A percentile compares a stretch with the other conserved stretches of the same genome.
These are phyloP conservation scores for Chlorophyllum brunneum DNA, from an alignment of 768 basidiomycete species.

Conservation along the genomic window DNA sequence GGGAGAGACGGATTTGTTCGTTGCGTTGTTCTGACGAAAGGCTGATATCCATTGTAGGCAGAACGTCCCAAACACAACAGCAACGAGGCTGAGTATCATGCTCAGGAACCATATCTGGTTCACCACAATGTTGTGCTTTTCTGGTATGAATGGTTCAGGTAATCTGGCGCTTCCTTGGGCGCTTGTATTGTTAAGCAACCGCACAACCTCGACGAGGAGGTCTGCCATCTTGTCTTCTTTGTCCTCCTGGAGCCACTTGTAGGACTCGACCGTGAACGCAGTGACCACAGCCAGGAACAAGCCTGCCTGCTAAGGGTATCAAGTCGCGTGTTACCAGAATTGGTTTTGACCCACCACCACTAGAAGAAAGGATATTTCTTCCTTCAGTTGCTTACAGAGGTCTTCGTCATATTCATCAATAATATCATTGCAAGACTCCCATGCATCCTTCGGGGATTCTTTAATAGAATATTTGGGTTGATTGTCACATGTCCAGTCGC, in stretches of 20 bases:
- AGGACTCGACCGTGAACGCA: slow-evolving; percentile 3
- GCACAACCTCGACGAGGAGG: neutral
- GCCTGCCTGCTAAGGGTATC: neutral
- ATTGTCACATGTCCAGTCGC: too few relatives aligned
- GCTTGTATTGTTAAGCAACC: slow-evolving; percentile 2
- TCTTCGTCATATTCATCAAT: slow-evolving; percentile 1
- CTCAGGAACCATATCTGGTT: slow-evolving; percentile 10
- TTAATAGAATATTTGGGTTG: too few relatives aligned
- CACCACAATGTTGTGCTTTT: neutral
- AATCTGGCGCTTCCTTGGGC: neutral
- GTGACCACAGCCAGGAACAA: slow-evolving; percentile 6
- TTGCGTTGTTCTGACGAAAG: neutral
- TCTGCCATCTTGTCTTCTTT: slow-evolving; percentile 8
- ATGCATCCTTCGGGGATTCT: neutral
- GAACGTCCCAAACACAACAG: neutral
- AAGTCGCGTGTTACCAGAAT: neutral
- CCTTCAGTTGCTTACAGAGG: slow-evolving; percentile 1
- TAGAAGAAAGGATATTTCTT: neutral
- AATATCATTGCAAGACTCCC: slow-evolving; percentile 2
- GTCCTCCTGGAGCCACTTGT: slow-evolving; percentile 2
- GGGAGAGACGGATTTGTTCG: neutral
- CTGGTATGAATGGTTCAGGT: neutral
- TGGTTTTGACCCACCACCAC: too few relatives aligned
- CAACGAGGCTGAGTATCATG: slow-evolving; percentile 2
- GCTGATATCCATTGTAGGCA: slow-evolving; percentile 8